These are phyloP conservation scores for Amaranthus cruentus DNA, from an alignment of 148 eudicot species.

Conservation along the genomic window DNA sequence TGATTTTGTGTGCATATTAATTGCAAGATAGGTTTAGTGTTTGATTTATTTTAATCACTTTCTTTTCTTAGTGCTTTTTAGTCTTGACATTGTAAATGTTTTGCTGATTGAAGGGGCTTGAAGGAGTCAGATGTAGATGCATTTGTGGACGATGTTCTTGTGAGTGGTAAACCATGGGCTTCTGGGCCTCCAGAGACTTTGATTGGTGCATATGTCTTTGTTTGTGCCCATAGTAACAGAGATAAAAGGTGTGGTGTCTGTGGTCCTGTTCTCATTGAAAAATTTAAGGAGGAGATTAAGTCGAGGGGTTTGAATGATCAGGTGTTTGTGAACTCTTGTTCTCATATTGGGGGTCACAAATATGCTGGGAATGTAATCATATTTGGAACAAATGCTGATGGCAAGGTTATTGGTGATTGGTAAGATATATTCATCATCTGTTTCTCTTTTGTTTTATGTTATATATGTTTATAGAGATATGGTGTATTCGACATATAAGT, in stretches of 20 bases:
- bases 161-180: constrained; percentile 69
- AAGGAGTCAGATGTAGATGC: constrained; percentile 78
- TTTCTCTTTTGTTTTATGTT: neutral
- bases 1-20: neutral
- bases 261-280: constrained; percentile 85
- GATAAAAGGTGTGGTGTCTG: constrained; percentile 94
- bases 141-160: constrained; percentile 89
- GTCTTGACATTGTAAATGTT: neutral
- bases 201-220: constrained; percentile 74
- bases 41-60: neutral
- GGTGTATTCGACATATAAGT: neutral
- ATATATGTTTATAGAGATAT: constrained; percentile 5
- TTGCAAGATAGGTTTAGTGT: neutral
- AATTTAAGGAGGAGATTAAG: constrained; percentile 66
- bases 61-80: neutral
- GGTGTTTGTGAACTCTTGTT: constrained; percentile 78
- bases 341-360: constrained; percentile 96
- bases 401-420: constrained; percentile 86
- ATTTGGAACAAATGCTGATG: constrained; percentile 63
- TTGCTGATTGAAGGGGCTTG: constrained; percentile 56
- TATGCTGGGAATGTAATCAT: constrained; percentile 92
- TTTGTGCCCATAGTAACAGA: constrained; percentile 81
- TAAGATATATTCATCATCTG: constrained; percentile 26
- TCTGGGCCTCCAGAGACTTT: constrained; percentile 59
- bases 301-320: constrained; percentile 48